Conservation (phyloP, 2,329 filamentous ascomycete genomes). For the Fusarium sp. region DNA sequence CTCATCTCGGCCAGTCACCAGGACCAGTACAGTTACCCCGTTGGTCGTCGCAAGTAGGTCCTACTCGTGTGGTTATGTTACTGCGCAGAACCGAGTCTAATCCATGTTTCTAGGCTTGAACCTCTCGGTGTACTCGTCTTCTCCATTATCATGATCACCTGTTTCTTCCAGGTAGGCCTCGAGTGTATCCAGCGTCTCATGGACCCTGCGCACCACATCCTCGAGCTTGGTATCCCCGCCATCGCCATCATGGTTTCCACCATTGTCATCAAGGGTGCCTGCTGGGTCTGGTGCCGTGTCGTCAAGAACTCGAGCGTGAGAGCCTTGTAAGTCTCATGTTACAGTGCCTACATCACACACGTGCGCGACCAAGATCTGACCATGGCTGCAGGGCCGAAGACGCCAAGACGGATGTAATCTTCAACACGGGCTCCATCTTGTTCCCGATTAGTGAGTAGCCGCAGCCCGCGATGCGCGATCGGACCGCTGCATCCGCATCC, state of each 20-base stretch:
- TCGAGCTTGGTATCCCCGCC: constrained; percentile 79
- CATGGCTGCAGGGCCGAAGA: constrained; percentile 58
- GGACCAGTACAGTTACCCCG: constrained; percentile 81
- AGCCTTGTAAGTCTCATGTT: constrained; percentile 68
- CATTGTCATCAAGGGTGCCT: constrained; percentile 82
- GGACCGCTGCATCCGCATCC: background rate
- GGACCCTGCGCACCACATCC: constrained; percentile 71
- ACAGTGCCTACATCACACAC: background rate
- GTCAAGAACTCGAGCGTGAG: constrained; percentile 90
- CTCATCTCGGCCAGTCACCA: constrained; percentile 74
- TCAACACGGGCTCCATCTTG: constrained; percentile 89
- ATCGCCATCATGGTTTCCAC: constrained; percentile 85
- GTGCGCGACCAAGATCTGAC: constrained; percentile 5
- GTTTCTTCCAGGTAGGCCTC: constrained; percentile 82
- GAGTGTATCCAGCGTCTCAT: constrained; percentile 75
- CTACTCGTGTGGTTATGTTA: background rate
- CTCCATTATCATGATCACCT: constrained; percentile 87
- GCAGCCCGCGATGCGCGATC: constrained; percentile 5
- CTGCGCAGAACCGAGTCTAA: constrained; percentile 29
- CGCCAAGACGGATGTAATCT: constrained; percentile 81
- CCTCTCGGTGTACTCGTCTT: constrained; percentile 86
- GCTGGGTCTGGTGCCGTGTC: constrained; percentile 89
- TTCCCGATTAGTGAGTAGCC: constrained; percentile 75
- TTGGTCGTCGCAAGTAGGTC: constrained; percentile 72
- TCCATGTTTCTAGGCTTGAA: constrained; percentile 67